A percentile compares a stretch with the other conserved stretches of the same genome.
Evolutionary conservation across 73 alveolate genomes (phyloP).

Genomic region (Paramecium biaurelia): DNA sequence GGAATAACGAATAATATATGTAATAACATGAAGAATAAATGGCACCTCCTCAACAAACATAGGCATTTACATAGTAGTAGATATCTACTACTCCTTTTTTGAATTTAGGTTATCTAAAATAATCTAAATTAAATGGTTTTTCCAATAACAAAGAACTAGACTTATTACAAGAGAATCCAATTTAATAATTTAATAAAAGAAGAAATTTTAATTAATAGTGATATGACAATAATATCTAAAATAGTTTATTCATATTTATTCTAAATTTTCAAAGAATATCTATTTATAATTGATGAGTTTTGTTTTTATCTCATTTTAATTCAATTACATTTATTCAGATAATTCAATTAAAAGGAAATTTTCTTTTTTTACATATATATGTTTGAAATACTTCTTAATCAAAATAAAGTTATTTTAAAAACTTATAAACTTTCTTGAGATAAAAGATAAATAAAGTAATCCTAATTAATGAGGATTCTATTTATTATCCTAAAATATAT

Average conservation of each 20-base stretch:
- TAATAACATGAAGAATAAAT: not conserved
- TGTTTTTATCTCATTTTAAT: not conserved
- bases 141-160: not conserved
- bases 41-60: not conserved
- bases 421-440: not conserved
- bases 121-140: not conserved
- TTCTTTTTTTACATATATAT: too few species aligned
- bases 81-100: slow-evolving; percentile 33
- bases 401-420: too few species aligned
- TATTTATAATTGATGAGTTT: not conserved
- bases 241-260: not conserved
- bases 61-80: not conserved
- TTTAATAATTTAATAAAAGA: not conserved
- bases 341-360: not conserved
- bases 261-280: not conserved
- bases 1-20: not conserved
- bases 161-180: slow-evolving; percentile 32
- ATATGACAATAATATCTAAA: not conserved
- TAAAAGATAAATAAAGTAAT: too few species aligned
- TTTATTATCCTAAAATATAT: not conserved
- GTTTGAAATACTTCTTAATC: not conserved
- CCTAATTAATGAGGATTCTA: too few species aligned
- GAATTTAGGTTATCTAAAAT: not conserved
- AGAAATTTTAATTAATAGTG: slow-evolving; percentile 14
- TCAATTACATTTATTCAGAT: not conserved